These are phyloP conservation scores for Fusarium sp. DNA, from an alignment of 2,329 filamentous ascomycete species.

Conservation along the genomic window DNA sequence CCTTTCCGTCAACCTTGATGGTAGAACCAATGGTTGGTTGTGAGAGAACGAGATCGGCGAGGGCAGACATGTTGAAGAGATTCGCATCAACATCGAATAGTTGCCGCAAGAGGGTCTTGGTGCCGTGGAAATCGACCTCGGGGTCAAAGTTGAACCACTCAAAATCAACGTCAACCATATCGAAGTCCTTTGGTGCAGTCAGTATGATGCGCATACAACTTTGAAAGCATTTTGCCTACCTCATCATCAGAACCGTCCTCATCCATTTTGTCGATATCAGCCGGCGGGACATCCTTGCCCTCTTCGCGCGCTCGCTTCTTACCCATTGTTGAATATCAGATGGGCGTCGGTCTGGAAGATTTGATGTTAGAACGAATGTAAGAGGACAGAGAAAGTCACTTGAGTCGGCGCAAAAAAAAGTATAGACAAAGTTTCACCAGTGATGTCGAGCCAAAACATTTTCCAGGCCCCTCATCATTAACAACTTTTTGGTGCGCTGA, in stretches of 20 bases:
- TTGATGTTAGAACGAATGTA: background rate
- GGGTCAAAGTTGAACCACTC: constrained; percentile 98
- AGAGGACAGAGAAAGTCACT: background rate
- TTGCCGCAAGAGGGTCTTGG: constrained; percentile 89
- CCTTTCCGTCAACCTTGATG: constrained; percentile 95
- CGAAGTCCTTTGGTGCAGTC: constrained; percentile 72
- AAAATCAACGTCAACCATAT: constrained; percentile 94
- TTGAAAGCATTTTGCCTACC: constrained; percentile 46
- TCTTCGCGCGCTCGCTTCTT: constrained; percentile 62
- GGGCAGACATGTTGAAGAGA: constrained; percentile 85
- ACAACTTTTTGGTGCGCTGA: constrained; percentile 20
- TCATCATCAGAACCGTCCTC: constrained; percentile 63
- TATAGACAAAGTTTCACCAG: constrained; percentile 8
- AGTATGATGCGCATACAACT: constrained; percentile 11
- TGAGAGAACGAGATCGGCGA: constrained; percentile 85
- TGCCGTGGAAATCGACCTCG: constrained; percentile 90
- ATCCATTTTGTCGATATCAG: constrained; percentile 58
- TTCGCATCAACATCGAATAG: constrained; percentile 88
- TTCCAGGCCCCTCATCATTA: constrained; percentile 56
- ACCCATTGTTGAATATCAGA: constrained; percentile 50
- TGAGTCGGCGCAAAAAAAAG: background rate
- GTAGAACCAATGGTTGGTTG: constrained; percentile 91
- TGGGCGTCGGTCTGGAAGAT: background rate
- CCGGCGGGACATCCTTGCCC: constrained; percentile 50
- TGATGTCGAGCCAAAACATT: constrained; percentile 45